Evolutionary conservation across 305 asterid species (phyloP), one percentile per base, ranked within the genome.

Genomic region (Petunia hybrid): DNA sequence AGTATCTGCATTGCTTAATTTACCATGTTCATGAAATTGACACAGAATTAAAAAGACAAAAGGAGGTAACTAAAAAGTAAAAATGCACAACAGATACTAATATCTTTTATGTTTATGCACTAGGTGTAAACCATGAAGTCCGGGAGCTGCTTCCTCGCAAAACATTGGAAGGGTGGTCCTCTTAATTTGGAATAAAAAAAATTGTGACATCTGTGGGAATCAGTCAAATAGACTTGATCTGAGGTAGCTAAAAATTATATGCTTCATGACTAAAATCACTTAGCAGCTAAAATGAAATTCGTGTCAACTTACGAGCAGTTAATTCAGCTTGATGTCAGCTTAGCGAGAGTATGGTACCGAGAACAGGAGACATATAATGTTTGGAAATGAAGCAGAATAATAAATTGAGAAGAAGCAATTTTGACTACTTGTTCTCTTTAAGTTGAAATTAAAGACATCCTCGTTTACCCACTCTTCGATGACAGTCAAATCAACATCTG

Each of bases 271-370:
- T 71, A 48, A 48, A 71, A 48, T 48, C 31, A 48, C 78, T 48
- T 10, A 48, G 45, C 78, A 48, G 61, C 77, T 46, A 71, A 60
- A 46, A 46, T 46, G 77, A 46, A 46, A 40, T 48, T 61, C 43
- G 1, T 48, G 35, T 46, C 35, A 31, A 31, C 62, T 35, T 4
- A 71, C 10, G 35, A 13, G 35, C 78, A 71, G 4, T 68, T n/a
- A 14, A 57, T 57, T 4, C 62, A 57, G 62, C n/a, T 57, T n/a
- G 62, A 10, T 71, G 12, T 46, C 45, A 48, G 31, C 3, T 71
- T 48, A 56, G 45, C 10, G 57, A 61, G 35, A 48, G 35, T 13
- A 12, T 71, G 45, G 35, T 56, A 68, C 16, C 56, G 39, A 68
- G 8, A 63, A 41, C 75, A 68, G 56, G 43, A n/a, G 56, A 14